Evolutionary conservation across 2,329 filamentous ascomycete species (phyloP).

Genomic region (Domatiomyces catenatus): DNA sequence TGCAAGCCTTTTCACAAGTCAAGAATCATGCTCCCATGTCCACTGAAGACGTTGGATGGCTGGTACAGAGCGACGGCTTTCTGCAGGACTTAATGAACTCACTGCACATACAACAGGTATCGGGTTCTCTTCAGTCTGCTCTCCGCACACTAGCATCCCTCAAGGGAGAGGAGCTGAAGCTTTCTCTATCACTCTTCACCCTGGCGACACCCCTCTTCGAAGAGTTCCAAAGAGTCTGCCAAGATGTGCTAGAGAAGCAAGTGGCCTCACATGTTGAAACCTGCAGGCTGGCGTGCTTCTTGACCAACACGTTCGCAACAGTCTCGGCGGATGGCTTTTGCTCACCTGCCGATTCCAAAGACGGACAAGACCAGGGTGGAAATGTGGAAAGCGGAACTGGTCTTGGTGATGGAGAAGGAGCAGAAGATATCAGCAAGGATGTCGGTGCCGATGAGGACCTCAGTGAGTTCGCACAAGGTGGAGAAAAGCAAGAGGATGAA

Average conservation of each 20-base stretch:
- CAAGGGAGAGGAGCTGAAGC: conserved; percentile 27
- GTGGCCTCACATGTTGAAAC: conserved; percentile 52
- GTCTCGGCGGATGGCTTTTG: conserved; percentile 81
- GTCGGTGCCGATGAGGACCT: conserved; percentile 87
- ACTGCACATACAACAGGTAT: conserved; percentile 45
- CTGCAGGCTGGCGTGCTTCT: conserved; percentile 57
- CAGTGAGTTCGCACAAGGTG: conserved; percentile 62
- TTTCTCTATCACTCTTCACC: conserved; percentile 38
- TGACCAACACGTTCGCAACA: conserved; percentile 63
- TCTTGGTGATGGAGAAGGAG: conserved; percentile 85
- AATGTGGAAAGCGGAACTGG: conserved; percentile 85
- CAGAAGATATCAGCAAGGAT: conserved; percentile 95
- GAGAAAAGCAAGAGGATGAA: conserved; percentile 47
- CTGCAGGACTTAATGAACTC: conserved; percentile 41
- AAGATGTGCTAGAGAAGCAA: conserved; percentile 43
- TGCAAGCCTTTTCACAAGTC: conserved; percentile 54
- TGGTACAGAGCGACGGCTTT: conserved; percentile 41
- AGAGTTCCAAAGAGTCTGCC: conserved; percentile 53
- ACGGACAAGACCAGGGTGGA: conserved; percentile 53
- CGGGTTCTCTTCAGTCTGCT: conserved; percentile 28
- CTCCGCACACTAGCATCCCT: conserved; percentile 33
- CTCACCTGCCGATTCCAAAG: conserved; percentile 66
- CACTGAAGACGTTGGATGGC: conserved; percentile 47
- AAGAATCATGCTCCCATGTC: conserved; percentile 41
- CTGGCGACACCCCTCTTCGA: conserved; percentile 55